Evolutionary conservation across 2,329 filamentous ascomycete species (phyloP).

Genomic region (Cladobotryum mycophilum): DNA sequence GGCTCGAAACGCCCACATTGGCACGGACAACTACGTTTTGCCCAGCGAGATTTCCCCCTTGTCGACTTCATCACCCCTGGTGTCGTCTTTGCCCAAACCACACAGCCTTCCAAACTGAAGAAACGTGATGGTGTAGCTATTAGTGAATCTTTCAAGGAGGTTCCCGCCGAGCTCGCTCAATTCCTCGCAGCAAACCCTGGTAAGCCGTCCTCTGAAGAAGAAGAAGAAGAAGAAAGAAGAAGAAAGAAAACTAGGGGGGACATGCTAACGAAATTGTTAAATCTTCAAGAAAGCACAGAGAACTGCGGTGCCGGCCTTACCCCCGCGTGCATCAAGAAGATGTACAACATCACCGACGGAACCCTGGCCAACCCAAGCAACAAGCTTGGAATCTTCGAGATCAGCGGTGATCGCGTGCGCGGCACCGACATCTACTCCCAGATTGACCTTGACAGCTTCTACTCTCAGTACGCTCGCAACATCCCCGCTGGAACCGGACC

Average conservation of each 20-base stretch:
- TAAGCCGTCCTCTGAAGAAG: not conserved
- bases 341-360: conserved; percentile 39
- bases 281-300: conserved; percentile 4
- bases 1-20: conserved; percentile 29
- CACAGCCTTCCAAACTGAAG: not conserved
- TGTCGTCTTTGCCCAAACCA: conserved; percentile 16
- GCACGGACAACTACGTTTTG: conserved; percentile 36
- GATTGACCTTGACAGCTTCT: conserved; percentile 43
- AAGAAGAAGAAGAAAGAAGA: no score
- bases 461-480: conserved; percentile 34
- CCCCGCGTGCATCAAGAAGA: conserved; percentile 46
- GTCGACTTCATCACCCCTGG: conserved; percentile 38
- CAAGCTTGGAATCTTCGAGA: conserved; percentile 47
- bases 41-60: conserved; percentile 29
- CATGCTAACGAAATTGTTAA: not conserved
- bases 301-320: conserved; percentile 49
- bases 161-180: conserved; percentile 2
- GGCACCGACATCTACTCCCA: conserved; percentile 43
- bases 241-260: no score
- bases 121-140: not conserved
- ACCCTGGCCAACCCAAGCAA: conserved; percentile 33
- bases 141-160: not conserved
- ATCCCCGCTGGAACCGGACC: conserved; percentile 39
- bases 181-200: conserved; percentile 1
- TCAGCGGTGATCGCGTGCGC: conserved; percentile 36